A percentile compares a stretch with the other conserved stretches of the same genome.
Conservation (phyloP, 2,329 filamentous ascomycete genomes). For the Penicillium concentricum region DNA sequence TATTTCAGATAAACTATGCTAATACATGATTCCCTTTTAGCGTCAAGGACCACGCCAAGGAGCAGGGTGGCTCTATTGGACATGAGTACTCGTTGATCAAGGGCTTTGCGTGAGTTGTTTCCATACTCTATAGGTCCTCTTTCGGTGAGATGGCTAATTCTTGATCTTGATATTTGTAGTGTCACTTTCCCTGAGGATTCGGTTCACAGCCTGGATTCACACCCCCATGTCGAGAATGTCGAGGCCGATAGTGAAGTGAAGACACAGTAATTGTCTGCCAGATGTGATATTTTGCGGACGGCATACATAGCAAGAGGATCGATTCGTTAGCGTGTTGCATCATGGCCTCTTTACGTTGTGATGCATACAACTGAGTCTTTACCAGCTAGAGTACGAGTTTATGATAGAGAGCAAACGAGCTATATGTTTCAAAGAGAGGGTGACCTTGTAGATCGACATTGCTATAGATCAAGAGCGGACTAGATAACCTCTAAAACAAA, state of each 20-base stretch:
- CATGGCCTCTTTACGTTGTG: background rate
- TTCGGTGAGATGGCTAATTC: background rate
- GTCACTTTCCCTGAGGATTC: background rate
- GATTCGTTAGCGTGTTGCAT: background rate
- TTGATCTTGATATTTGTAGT: background rate
- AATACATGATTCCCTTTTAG: background rate
- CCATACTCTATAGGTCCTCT: background rate
- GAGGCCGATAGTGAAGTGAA: background rate
- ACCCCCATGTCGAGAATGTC: slow-evolving; percentile 3
- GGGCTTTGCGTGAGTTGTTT: slow-evolving; percentile 7
- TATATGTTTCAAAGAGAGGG: background rate
- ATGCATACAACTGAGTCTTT: background rate
- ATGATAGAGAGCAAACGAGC: background rate
- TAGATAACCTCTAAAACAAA: background rate
- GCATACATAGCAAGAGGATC: background rate
- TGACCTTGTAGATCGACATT: background rate
- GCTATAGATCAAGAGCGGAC: background rate
- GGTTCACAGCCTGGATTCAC: background rate
- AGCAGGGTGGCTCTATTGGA: slow-evolving; percentile 2
- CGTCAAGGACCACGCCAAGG: slow-evolving; percentile 2
- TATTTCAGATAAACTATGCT: background rate
- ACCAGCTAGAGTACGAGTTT: background rate
- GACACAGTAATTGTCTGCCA: background rate
- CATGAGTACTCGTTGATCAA: slow-evolving; percentile 10
- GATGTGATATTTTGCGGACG: background rate